These are phyloP conservation scores for Xylaria telfairii DNA, from an alignment of 495 filamentous ascomycete species.

Conservation along the genomic window DNA sequence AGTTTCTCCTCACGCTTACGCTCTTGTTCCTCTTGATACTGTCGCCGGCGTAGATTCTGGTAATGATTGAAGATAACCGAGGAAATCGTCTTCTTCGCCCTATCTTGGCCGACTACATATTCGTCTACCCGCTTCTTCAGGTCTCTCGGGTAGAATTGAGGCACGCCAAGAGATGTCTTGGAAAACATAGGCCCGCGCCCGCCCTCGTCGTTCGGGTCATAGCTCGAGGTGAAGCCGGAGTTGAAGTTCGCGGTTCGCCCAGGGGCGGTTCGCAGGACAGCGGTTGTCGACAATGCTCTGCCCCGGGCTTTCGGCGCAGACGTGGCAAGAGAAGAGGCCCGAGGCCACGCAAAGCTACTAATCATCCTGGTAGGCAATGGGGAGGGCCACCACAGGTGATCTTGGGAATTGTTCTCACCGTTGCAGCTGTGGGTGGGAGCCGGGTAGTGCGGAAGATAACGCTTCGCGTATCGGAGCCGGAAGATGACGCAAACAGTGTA, in stretches of 20 bases:
- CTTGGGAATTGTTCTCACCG: not conserved
- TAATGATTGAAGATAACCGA: conserved; percentile 98
- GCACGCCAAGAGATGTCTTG: conserved; percentile 62
- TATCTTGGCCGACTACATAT: conserved; percentile 94
- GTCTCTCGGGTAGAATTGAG: conserved; percentile 76
- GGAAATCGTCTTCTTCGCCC: conserved; percentile 93
- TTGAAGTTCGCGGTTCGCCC: conserved; percentile 48
- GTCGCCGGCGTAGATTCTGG: conserved; percentile 79
- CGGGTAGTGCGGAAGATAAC: not conserved
- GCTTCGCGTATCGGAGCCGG: not conserved
- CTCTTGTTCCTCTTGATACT: conserved; percentile 79
- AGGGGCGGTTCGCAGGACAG: conserved; percentile 32
- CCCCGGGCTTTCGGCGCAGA: conserved; percentile 28
- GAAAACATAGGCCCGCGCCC: conserved; percentile 56
- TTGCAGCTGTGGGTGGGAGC: not conserved
- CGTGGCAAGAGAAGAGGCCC: conserved; percentile 27
- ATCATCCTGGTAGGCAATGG: conserved; percentile 36
- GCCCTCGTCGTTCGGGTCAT: conserved; percentile 68
- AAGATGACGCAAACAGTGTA: not conserved
- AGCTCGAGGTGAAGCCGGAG: conserved; percentile 70
- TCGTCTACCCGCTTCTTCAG: conserved; percentile 93
- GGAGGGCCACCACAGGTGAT: not conserved
- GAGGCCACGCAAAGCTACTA: conserved; percentile 42
- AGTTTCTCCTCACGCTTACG: conserved; percentile 63
- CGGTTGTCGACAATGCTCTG: conserved; percentile 43